These are phyloP conservation scores for Backusella circina DNA, from an alignment of 192 early-diverging fungal species.

Conservation along the genomic window DNA sequence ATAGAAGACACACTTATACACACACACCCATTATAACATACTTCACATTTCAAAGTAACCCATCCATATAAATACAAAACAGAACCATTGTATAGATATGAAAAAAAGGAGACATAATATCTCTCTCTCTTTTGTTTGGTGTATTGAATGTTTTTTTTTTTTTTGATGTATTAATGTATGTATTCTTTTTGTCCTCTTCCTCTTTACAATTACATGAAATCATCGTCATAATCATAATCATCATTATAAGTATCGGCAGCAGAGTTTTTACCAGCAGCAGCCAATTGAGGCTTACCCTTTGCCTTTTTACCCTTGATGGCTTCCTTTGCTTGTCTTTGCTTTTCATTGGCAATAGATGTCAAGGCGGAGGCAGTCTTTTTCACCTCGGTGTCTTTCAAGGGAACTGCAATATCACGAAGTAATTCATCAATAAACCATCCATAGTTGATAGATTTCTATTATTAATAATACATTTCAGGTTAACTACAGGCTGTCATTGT, in stretches of 20 bases:
- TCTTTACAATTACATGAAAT: conserved; percentile 36
- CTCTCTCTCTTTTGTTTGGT: too few species aligned
- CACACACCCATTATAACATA: too few species aligned
- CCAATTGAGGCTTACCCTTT: conserved; percentile 27
- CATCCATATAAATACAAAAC: too few species aligned
- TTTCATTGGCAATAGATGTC: conserved; percentile 70
- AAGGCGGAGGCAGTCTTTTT: conserved; percentile 58
- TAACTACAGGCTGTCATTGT: neutral
- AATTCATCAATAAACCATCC: conserved; percentile 63
- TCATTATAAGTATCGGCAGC: conserved; percentile 8
- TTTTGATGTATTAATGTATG: neutral
- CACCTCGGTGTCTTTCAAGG: conserved; percentile 62
- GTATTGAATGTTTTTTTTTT: neutral
- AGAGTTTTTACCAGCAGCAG: conserved; percentile 20
- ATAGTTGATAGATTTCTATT: conserved; percentile 31
- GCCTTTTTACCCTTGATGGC: conserved; percentile 70
- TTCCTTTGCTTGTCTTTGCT: conserved; percentile 62
- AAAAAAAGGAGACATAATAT: too few species aligned
- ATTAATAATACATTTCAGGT: neutral
- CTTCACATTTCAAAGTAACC: too few species aligned
- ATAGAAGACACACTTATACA: too few species aligned
- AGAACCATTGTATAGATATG: too few species aligned
- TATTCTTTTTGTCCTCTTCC: neutral
- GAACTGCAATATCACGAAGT: conserved; percentile 56
- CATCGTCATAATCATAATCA: conserved; percentile 35